Evolutionary conservation across 306 rosid species (phyloP).

Genomic region (Vigna angularis): DNA sequence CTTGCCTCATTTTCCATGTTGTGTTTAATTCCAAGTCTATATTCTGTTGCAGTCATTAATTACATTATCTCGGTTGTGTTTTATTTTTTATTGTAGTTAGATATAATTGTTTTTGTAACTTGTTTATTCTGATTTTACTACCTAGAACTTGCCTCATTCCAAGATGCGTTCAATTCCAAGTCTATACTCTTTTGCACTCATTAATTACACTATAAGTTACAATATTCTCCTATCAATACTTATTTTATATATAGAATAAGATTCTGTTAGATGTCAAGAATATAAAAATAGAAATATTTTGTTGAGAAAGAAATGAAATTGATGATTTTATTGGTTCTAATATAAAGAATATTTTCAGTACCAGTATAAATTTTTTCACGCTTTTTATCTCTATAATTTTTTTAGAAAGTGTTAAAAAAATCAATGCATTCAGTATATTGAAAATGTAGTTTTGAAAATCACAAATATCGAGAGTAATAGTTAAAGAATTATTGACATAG

Average conservation of each 20-base stretch:
- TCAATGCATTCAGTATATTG: not conserved
- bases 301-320: not conserved
- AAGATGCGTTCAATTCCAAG: too few relatives aligned
- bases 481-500: not conserved
- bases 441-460: not conserved
- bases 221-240: not conserved
- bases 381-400: not conserved
- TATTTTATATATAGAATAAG: not conserved
- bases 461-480: not conserved
- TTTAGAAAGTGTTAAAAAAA: not conserved
- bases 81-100: not conserved
- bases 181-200: too few relatives aligned
- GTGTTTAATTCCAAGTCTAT: conserved; percentile 22
- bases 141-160: too few relatives aligned
- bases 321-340: not conserved
- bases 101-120: too few relatives aligned
- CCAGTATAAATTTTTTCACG: not conserved
- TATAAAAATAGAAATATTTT: not conserved
- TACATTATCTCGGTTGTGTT: not conserved
- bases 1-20: conserved; percentile 28
- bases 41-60: conserved; percentile 17
- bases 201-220: not conserved
- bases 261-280: not conserved
- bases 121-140: too few relatives aligned
- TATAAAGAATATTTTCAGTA: not conserved